Base-by-base conservation (phyloP, 2,329 filamentous ascomycete species). In the Didymella sp. region DNA sequence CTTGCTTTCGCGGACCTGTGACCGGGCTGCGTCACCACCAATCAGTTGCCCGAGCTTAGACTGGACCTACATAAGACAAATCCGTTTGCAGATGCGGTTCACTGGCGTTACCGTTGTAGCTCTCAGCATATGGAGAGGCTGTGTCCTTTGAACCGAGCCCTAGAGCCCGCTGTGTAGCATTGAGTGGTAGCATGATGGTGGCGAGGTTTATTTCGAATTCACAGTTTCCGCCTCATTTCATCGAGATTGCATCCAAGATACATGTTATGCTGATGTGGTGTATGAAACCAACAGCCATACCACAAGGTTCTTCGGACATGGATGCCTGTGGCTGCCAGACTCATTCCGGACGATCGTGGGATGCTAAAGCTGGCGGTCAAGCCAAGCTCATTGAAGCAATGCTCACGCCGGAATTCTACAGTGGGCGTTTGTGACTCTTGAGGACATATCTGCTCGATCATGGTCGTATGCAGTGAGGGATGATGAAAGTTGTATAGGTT, bases 21-120 rank as follows among this genome's bases (percentile, higher is more conserved):
- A 48, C 35, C 42, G 24, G 54, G 54, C 42, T 56, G 47, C 27
- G n/a, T 51, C 47, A 25, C 24, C 24, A 8, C 48, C 54, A 56
- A 56, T 51, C 27, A 41, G 6, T 8, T 24, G 6, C 30, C n/a
- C 1, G 15, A 21, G 33, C 46, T 50, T 35, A 21, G 15, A 15
- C 13, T n/a, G 35, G 21, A 41, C 15, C 35, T 37, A 37, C 27
- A 11, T 35, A 37, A 51, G 48, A 56, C 54, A 51, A 11, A 9
- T 47, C 47, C 47, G 54, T 31, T 51, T 56, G 54, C 54, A 13
- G 42, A n/a, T 24, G 9, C 43, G 17, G 6, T 37, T 22, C 48
- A 56, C 47, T 43, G 41, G 28, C 19, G 48, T 43, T 47, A 51
- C 42, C 9, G 21, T 25, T 45, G 28, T 30, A 12, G 28, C 13